Percentiles rank a stretch among this genome's conserved stretches.
These are phyloP conservation scores for Schoenoplectus triqueter DNA, from an alignment of 202 grass and related monocot genomes.

Conservation along the genomic window DNA sequence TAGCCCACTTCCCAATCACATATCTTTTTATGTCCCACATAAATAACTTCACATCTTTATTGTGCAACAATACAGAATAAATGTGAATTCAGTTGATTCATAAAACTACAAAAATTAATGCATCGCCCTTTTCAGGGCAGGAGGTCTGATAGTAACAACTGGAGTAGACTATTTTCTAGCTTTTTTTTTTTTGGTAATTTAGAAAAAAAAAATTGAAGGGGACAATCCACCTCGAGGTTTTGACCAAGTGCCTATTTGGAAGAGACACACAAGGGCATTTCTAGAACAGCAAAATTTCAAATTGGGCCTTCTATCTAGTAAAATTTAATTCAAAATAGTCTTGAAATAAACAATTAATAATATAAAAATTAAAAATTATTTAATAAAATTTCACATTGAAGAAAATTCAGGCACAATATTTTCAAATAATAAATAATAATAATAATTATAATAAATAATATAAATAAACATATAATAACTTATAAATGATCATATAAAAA, in stretches of 20 bases:
- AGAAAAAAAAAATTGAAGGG: constrained; percentile 22
- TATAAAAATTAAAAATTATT: no score
- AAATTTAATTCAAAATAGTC: not conserved
- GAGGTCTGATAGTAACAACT: constrained; percentile 30
- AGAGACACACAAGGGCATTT: constrained; percentile 25
- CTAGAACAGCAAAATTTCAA: not conserved
- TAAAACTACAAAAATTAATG: constrained; percentile 1
- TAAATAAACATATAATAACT: no score
- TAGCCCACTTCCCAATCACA: not conserved
- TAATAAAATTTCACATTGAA: no score
- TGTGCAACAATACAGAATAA: constrained; percentile 17
- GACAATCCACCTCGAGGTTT: constrained; percentile 35
- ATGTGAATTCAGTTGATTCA: constrained; percentile 15
- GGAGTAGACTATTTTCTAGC: constrained; percentile 16
- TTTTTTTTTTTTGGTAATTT: not conserved
- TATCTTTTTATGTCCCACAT: constrained; percentile 9
- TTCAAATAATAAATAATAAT: no score
- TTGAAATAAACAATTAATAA: no score
- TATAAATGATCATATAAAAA: no score
- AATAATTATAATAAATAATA: no score
- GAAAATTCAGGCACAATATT: no score
- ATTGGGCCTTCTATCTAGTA: not conserved
- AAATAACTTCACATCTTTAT: not conserved
- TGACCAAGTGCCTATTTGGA: constrained; percentile 17
- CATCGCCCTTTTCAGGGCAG: not conserved